Percentiles rank a stretch among this genome's conserved stretches.
Conservation (phyloP, 768 basidiomycete genomes). For the Cystobasidium onofrii region DNA sequence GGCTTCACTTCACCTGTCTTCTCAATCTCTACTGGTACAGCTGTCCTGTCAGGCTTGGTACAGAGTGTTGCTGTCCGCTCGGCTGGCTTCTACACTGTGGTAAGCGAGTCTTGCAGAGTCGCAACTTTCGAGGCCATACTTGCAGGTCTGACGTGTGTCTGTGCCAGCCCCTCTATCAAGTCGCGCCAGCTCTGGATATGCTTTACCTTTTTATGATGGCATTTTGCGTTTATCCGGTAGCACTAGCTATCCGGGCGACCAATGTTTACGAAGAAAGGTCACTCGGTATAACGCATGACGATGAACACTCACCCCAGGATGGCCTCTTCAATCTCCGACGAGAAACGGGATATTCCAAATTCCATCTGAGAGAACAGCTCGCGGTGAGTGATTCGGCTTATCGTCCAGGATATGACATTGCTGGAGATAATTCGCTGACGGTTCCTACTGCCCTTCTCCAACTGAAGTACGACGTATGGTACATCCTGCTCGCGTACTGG, state of each 20-base stretch:
- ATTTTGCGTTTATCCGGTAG: constrained; percentile 46
- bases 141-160: neutral
- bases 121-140: too few species aligned
- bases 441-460: neutral
- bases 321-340: constrained; percentile 32
- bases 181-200: constrained; percentile 4
- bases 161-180: neutral
- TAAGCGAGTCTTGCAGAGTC: neutral
- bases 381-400: constrained; percentile 3
- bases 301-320: neutral
- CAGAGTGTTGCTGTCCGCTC: constrained; percentile 8
- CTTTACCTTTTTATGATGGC: constrained; percentile 22
- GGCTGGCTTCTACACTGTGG: constrained; percentile 19
- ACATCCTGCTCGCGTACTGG: constrained; percentile 74
- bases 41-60: constrained; percentile 4
- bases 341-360: constrained; percentile 24
- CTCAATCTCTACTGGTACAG: neutral
- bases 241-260: constrained; percentile 62
- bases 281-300: constrained; percentile 57
- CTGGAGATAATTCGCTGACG: neutral
- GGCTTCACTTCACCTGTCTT: constrained; percentile 6
- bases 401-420: neutral
- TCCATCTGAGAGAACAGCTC: constrained; percentile 23
- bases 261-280: constrained; percentile 78
- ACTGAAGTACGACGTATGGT: constrained; percentile 92